phyloP scores from a whole-genome alignment of 1,284 basidiomycete species.

The Tilletia indica region DNA sequence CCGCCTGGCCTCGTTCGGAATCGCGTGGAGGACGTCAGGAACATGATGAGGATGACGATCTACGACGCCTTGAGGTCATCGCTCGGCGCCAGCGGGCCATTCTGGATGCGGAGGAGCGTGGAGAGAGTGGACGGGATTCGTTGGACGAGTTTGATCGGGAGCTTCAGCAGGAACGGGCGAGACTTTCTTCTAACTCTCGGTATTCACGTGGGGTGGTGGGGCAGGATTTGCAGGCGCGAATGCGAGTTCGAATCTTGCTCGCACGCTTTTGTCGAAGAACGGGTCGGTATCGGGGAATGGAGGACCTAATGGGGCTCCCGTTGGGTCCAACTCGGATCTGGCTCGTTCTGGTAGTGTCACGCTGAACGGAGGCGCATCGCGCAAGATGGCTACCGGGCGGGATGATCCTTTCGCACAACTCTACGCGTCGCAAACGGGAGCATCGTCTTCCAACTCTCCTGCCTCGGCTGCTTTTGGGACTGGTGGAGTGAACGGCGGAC shows the following conservation, averaged over 20 bases:
- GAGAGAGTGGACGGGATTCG: slow-evolving; percentile 16
- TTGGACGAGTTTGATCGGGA: slow-evolving; percentile 48
- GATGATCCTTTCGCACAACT: slow-evolving; percentile 8
- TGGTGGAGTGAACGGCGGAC: background rate
- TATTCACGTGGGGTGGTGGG: background rate
- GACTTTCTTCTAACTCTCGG: background rate
- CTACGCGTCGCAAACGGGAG: slow-evolving; percentile 3
- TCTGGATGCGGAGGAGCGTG: slow-evolving; percentile 10
- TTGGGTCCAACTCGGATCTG: background rate
- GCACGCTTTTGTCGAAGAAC: background rate
- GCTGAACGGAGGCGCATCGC: background rate
- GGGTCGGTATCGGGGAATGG: background rate
- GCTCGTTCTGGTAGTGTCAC: background rate
- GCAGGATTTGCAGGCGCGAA: background rate
- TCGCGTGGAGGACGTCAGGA: background rate
- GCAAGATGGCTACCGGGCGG: background rate
- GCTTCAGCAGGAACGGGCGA: slow-evolving; percentile 29
- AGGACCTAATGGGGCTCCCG: background rate
- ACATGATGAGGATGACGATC: slow-evolving; percentile 1
- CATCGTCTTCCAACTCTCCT: background rate
- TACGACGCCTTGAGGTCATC: slow-evolving; percentile 8
- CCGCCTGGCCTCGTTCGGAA: background rate
- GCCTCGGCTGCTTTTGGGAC: background rate
- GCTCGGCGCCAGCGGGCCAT: slow-evolving; percentile 13
- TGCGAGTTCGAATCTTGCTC: background rate